Evolutionary conservation across 1,284 basidiomycete species (phyloP).

Genomic region (Phaffia rhodozyma): DNA sequence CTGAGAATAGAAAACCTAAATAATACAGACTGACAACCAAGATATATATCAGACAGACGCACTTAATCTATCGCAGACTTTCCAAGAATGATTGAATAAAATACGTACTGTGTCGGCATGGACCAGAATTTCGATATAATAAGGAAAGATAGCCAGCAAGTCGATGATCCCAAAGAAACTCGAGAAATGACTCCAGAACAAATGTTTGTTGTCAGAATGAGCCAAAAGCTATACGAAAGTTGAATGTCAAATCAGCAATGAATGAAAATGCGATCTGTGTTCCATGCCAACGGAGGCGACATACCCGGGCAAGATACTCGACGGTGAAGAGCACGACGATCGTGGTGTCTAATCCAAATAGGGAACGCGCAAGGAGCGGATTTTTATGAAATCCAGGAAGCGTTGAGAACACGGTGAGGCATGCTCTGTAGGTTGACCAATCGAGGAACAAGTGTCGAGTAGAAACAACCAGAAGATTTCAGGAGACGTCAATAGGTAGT

Average conservation of each 20-base stretch:
- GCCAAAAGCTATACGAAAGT: constrained; percentile 25
- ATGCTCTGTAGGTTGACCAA: constrained; percentile 52
- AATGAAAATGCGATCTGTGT: no score
- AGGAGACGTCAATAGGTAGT: not conserved
- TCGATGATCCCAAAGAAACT: constrained; percentile 76
- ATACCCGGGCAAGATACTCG: constrained; percentile 44
- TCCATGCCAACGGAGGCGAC: not conserved
- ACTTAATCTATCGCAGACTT: not conserved
- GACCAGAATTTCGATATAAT: constrained; percentile 71
- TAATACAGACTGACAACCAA: constrained; percentile 48
- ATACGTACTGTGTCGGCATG: constrained; percentile 65
- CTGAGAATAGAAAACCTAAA: constrained; percentile 71
- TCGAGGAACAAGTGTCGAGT: constrained; percentile 38
- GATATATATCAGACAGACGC: constrained; percentile 1
- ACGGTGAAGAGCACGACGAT: constrained; percentile 73
- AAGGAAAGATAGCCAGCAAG: constrained; percentile 67
- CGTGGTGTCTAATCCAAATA: constrained; percentile 63
- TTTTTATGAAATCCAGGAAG: constrained; percentile 59
- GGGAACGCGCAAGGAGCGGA: constrained; percentile 51
- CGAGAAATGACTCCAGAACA: constrained; percentile 35
- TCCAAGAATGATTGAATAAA: not conserved
- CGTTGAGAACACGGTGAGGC: constrained; percentile 73
- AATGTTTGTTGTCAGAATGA: constrained; percentile 35
- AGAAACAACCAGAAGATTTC: not conserved
- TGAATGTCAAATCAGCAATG: not conserved